A percentile compares a stretch with the other conserved stretches of the same genome.
phyloP scores from a whole-genome alignment of 179 eudicot genomes.

The Camellia oleifera region DNA sequence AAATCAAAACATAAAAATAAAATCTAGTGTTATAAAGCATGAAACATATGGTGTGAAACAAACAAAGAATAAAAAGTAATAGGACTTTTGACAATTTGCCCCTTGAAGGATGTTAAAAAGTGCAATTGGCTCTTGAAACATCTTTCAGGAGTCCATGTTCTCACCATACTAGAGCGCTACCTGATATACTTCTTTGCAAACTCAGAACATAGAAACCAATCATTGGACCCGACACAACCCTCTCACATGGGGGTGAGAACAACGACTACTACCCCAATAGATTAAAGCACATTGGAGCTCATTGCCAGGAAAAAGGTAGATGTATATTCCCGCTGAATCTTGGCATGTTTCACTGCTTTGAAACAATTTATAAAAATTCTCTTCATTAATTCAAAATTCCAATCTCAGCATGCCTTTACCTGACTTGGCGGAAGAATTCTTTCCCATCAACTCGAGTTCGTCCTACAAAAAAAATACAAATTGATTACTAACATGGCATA shows the following conservation, averaged over 20 bases:
- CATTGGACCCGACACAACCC: no score
- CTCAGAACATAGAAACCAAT: no score
- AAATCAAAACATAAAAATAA: no score
- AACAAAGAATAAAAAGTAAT: background rate
- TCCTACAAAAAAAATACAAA: slow-evolving; percentile 33
- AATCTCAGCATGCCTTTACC: slow-evolving; percentile 38
- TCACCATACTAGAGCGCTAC: no score
- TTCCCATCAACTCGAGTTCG: slow-evolving; percentile 94
- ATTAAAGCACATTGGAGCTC: background rate
- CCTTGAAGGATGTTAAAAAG: no score
- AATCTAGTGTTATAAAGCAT: no score
- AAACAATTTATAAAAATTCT: background rate
- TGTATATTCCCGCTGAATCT: background rate
- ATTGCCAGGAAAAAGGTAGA: background rate
- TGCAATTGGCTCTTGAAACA: no score
- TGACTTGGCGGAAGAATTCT: slow-evolving; percentile 98
- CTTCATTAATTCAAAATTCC: background rate
- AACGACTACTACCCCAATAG: background rate
- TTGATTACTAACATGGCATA: background rate
- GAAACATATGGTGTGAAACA: no score
- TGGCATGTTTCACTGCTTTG: background rate
- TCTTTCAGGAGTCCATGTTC: no score
- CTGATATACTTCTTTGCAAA: no score
- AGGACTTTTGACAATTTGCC: no score
- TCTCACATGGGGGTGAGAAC: background rate